Percentiles rank a stretch among this genome's conserved stretches.
Conservation (phyloP, 2,329 filamentous ascomycete genomes). For the Cladosporium cucumerinum region DNA sequence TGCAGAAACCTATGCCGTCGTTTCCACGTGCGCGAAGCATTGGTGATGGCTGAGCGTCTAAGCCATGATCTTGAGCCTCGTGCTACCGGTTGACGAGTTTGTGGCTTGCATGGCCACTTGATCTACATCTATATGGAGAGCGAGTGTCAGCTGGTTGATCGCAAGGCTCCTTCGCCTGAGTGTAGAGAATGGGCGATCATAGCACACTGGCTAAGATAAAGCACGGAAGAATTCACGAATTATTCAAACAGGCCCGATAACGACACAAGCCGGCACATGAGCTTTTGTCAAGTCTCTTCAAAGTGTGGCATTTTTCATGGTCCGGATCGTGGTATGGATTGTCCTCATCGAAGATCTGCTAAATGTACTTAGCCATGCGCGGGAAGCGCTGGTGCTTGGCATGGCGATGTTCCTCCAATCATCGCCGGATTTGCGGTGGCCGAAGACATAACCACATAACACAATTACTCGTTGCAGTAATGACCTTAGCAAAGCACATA, state of each 20-base stretch:
- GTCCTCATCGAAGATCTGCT: neutral
- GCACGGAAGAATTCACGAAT: neutral
- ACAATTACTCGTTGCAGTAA: neutral
- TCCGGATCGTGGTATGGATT: neutral
- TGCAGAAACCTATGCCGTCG: neutral
- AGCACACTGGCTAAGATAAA: neutral
- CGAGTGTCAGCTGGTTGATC: neutral
- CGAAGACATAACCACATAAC: neutral
- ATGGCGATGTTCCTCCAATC: neutral
- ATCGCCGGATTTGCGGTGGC: neutral
- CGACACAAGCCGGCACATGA: neutral
- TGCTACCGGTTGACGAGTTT: neutral
- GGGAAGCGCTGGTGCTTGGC: neutral
- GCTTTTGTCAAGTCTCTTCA: neutral
- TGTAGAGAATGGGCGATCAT: neutral
- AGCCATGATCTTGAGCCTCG: neutral
- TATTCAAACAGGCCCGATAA: neutral
- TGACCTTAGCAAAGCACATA: neutral
- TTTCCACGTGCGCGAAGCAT: neutral
- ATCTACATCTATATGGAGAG: neutral
- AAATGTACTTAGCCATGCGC: neutral
- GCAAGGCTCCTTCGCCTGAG: neutral
- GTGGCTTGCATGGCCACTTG: neutral
- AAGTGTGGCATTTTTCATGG: neutral
- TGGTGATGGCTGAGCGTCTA: neutral